Evolutionary conservation across 1,139 yeast species (phyloP), one percentile per base, ranked within the genome.

Genomic region (Pichia sorboxylosa): DNA sequence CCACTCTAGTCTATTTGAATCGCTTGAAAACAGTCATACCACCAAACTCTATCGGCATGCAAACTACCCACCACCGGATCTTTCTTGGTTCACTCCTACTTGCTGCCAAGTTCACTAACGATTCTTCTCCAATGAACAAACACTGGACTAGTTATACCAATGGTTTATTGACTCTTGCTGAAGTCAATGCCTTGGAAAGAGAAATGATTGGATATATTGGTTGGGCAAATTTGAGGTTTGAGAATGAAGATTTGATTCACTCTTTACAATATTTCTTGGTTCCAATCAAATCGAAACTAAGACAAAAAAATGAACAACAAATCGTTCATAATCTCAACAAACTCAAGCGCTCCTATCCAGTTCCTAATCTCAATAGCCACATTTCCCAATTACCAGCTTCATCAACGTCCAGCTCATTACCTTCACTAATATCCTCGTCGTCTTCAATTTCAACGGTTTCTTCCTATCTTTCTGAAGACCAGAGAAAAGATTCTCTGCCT

Each of bases 71-170:
- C 52, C 97, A 90, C 60, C 68, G 97, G 41, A 82, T 90, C 39
- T 87, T 90, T 45, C 63, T 90, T 36, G 94, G 95, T 1, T 73
- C 94, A 28, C 65, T 90, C 41, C 82, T 90, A 33, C 63, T 90
- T 40, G 81, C 94, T 25, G 95, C 97, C 17, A 90, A 90, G 60
- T 77, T 77, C 42, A 69, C 87, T 43, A 90, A 90, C 57, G 98
- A 90, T 59, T 78, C 94, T 3, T 77, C 92, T 13, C 98, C 97
- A 31, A 69, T 87, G 55, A 90, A 90, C 59, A 85, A 80, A 59
- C 95, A 87, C 62, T 90, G 98, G 98, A 79, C 94, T 13, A 68
- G 72, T 39, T 87, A 85, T 61, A 84, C 97, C 11, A 74, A 78
- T 53, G 95, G 95, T 1, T 63, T 90, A 36, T 68, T 90, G 44